Base-by-base conservation (phyloP, 2,329 filamentous ascomycete genomes). In the Aspergillus ustus region DNA sequence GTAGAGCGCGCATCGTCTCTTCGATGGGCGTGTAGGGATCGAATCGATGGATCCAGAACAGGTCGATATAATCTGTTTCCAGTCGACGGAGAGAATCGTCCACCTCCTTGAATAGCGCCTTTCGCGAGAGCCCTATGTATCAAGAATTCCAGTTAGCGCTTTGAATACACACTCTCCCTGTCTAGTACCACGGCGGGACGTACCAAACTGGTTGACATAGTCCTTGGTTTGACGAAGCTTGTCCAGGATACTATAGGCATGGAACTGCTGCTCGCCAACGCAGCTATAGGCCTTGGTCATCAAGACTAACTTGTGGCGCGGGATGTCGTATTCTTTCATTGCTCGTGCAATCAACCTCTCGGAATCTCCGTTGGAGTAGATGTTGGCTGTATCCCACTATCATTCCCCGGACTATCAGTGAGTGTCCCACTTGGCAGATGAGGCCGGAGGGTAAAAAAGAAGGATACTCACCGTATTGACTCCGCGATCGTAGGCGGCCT, bases 1-100 rank as follows among this genome's bases (percentile, higher is more conserved):
- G 77, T 63, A 84, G 66, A 13, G 76, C 79, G 31, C 70, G 71
- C 72, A 84, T 79, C 2, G 78, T 83, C 66, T 83, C 78, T 67
- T 84, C 81, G 43, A 82, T 76, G 0, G 81, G 81, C 1, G 77
- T 80, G 25, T 55, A 25, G 37, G 52, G 52, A 6, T 55, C 52
- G 7, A 55, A 55, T n/a, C 52, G 52, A 19, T 55, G 52, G 37
- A 55, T 55, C 13, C 44, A 45, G 15, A 55, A 31, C 20, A 55
- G 37, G 19, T 55, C 52, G 7, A 55, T 55, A 28, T 55, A 55
- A 17, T 55, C 40, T n/a, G 52, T 55, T 11, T 51, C 48, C 9
- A 51, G 48, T 2, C 22, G 22, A 13, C 7, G 28, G 11, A 40
- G 34, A 1, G 34, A 40, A 15, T 40, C 34, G 34, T 40, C 15